Evolutionary conservation across 257 asterid genomes (phyloP).

Genomic region (Echites panduratus): DNA sequence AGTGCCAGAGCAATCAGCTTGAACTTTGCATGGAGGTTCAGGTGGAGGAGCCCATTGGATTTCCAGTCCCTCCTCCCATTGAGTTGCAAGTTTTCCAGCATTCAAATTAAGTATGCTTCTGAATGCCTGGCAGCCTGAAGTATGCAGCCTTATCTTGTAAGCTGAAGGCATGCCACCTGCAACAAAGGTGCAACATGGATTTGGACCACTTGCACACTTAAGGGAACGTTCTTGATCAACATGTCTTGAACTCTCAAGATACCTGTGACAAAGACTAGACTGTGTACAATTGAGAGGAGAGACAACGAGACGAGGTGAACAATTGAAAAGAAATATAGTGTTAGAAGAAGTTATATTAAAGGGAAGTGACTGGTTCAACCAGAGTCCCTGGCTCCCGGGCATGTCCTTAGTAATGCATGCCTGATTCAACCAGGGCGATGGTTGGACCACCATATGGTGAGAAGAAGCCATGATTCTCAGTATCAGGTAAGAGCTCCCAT

Average conservation of each 20-base stretch:
- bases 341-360: constrained; percentile 36
- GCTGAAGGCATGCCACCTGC: constrained; percentile 48
- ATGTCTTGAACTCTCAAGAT: constrained; percentile 35
- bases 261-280: constrained; percentile 39
- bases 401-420: constrained; percentile 32
- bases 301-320: constrained; percentile 39
- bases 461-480: constrained; percentile 18
- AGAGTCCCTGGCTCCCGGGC: constrained; percentile 33
- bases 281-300: constrained; percentile 44
- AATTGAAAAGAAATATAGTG: constrained; percentile 33
- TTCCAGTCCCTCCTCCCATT: constrained; percentile 44
- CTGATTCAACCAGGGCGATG: constrained; percentile 36
- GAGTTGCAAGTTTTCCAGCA: constrained; percentile 25
- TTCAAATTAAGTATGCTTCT: constrained; percentile 38
- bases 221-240: constrained; percentile 24
- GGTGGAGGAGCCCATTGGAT: constrained; percentile 43
- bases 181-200: constrained; percentile 41
- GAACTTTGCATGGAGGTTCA: constrained; percentile 34
- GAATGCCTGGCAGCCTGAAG: constrained; percentile 40
- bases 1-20: constrained; percentile 30
- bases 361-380: constrained; percentile 41
- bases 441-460: constrained; percentile 37
- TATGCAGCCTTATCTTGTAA: constrained; percentile 38
- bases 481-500: constrained; percentile 36
- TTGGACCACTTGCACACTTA: constrained; percentile 29